Evolutionary conservation across 768 basidiomycete genomes (phyloP).

Genomic region (Albatrellus ellisii): DNA sequence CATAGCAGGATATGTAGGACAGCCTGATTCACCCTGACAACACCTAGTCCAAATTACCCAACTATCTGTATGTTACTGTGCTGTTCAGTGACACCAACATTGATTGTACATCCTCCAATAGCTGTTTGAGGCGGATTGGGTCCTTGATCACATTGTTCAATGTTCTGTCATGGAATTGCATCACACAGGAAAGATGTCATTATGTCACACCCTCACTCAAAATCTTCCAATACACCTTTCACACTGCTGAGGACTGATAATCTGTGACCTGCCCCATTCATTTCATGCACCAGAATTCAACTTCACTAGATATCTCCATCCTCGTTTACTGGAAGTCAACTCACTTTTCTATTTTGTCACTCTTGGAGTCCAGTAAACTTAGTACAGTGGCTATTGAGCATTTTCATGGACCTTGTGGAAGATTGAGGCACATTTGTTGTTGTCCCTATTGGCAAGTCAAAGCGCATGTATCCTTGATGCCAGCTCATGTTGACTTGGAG

Average conservation of each 20-base stretch:
- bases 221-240: constrained; percentile 87
- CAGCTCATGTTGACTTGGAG: background rate
- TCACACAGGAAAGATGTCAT: constrained; percentile 92
- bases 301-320: constrained; percentile 57
- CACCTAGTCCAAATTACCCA: constrained; percentile 78
- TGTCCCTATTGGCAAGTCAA: constrained; percentile 68
- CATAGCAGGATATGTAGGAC: constrained; percentile 90
- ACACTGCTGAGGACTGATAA: constrained; percentile 50
- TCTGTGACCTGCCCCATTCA: background rate
- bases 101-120: constrained; percentile 45
- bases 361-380: constrained; percentile 98
- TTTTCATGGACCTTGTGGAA: constrained; percentile 82
- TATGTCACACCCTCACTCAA: constrained; percentile 91
- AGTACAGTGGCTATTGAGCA: constrained; percentile 84
- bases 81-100: constrained; percentile 83
- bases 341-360: constrained; percentile 92
- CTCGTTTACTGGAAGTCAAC: constrained; percentile 91
- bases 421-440: constrained; percentile 88
- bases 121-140: too few relatives aligned
- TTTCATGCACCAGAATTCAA: background rate
- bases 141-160: constrained; percentile 41
- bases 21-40: constrained; percentile 74
- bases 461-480: background rate
- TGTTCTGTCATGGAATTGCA: constrained; percentile 89
- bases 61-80: constrained; percentile 91